A percentile compares a stretch with the other conserved stretches of the same genome.
Evolutionary conservation across 352 stramenopile genomes (phyloP).

Genomic region (Phytopythium montanum): DNA sequence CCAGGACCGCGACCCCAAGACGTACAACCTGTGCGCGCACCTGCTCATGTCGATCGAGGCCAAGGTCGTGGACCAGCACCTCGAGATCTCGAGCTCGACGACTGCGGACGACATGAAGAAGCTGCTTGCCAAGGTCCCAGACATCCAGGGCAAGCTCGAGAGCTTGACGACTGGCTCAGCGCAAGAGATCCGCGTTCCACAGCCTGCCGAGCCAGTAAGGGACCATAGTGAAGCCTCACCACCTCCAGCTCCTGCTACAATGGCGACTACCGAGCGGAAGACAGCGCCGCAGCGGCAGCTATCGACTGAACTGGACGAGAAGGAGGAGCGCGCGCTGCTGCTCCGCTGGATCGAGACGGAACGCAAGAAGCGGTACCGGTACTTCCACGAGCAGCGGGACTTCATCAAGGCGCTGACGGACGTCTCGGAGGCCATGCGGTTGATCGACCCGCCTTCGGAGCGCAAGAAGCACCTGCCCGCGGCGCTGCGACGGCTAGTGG

Average conservation of each 20-base stretch:
- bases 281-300: not conserved
- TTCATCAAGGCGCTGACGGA: constrained; percentile 67
- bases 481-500: constrained; percentile 32
- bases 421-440: constrained; percentile 72
- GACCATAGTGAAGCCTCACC: no score
- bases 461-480: constrained; percentile 60
- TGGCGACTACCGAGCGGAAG: not conserved
- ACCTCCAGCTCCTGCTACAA: constrained; percentile 4
- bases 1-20: constrained; percentile 60
- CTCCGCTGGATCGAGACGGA: constrained; percentile 79
- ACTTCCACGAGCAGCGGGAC: constrained; percentile 75
- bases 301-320: constrained; percentile 11
- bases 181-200: not conserved
- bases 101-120: constrained; percentile 33
- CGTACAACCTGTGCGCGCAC: constrained; percentile 75
- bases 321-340: constrained; percentile 43
- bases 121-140: constrained; percentile 50
- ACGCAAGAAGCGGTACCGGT: constrained; percentile 74
- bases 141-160: constrained; percentile 45
- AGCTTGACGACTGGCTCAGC: constrained; percentile 14
- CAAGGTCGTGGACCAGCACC: constrained; percentile 79
- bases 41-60: constrained; percentile 82
- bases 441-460: constrained; percentile 53
- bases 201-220: not conserved
- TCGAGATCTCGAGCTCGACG: constrained; percentile 40